Evolutionary conservation across 2,329 filamentous ascomycete genomes (phyloP).

Genomic region (Colletotrichum musae): DNA sequence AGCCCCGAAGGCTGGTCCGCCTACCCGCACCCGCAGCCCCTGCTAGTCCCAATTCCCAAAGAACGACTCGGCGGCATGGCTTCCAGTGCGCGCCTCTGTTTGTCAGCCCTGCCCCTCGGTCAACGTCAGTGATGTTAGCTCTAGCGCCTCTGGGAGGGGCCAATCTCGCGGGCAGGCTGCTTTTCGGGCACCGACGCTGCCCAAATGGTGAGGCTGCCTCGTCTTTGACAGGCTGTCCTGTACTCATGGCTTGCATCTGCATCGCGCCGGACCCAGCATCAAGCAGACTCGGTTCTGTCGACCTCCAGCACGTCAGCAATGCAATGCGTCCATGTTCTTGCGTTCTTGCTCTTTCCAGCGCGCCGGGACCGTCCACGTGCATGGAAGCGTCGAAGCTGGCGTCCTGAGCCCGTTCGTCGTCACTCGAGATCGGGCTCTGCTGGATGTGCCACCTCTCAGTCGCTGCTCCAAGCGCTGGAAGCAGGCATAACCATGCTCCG

Average conservation of each 20-base stretch:
- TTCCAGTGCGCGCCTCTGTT: constrained; percentile 8
- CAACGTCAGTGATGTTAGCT: constrained; percentile 17
- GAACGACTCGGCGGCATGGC: constrained; percentile 8
- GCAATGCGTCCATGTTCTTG: neutral
- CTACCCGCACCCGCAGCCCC: constrained; percentile 5
- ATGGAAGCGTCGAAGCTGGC: neutral
- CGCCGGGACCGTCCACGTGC: neutral
- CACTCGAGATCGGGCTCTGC: constrained; percentile 4
- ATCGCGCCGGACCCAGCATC: constrained; percentile 24
- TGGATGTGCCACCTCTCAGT: constrained; percentile 3
- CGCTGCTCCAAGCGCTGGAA: constrained; percentile 12
- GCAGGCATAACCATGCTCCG: constrained; percentile 36
- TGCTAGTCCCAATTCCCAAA: constrained; percentile 15
- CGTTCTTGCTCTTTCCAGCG: neutral
- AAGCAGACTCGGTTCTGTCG: constrained; percentile 37
- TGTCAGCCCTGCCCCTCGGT: constrained; percentile 26
- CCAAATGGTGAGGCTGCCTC: constrained; percentile 42
- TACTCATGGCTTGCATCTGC: constrained; percentile 27
- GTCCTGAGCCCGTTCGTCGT: neutral
- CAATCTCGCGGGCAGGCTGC: constrained; percentile 20
- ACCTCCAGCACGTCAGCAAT: constrained; percentile 4
- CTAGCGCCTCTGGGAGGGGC: constrained; percentile 3
- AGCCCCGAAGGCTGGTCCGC: constrained; percentile 7
- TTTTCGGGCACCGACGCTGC: constrained; percentile 43
- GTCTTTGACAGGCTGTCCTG: constrained; percentile 31